phyloP scores from a whole-genome alignment of 495 filamentous ascomycete genomes.

The Aspergillus wentii region DNA sequence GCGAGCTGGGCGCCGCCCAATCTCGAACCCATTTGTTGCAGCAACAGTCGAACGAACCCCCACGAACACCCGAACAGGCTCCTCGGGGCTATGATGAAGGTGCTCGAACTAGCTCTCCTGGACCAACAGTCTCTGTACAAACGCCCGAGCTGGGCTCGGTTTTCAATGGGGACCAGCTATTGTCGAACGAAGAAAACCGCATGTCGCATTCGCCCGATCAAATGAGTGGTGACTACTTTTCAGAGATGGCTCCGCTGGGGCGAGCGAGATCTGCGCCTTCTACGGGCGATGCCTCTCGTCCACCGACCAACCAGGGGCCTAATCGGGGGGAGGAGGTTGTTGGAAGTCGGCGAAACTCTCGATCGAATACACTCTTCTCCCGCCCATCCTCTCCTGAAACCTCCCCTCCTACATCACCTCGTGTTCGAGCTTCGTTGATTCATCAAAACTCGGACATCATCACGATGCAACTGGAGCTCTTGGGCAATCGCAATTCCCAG shows the following conservation, averaged over 20 bases:
- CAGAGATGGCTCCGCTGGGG: conserved; percentile 24
- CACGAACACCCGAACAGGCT: not conserved
- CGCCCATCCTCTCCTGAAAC: conserved; percentile 35
- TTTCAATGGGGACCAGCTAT: conserved; percentile 19
- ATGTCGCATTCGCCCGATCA: conserved; percentile 35
- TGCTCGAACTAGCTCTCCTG: conserved; percentile 1
- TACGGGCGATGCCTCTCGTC: conserved; percentile 10
- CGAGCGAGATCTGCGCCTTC: conserved; percentile 17
- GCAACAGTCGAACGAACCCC: conserved; percentile 3
- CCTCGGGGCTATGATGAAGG: not conserved
- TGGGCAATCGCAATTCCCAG: conserved; percentile 28
- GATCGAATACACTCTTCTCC: conserved; percentile 40
- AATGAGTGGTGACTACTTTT: conserved; percentile 29
- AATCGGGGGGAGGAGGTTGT: conserved; percentile 7
- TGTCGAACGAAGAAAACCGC: conserved; percentile 32
- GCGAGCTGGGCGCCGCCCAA: conserved; percentile 25
- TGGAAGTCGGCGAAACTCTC: conserved; percentile 25
- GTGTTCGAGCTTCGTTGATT: conserved; percentile 39
- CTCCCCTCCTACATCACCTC: conserved; percentile 42
- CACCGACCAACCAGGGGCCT: conserved; percentile 8
- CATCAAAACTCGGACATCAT: conserved; percentile 45
- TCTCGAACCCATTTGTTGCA: conserved; percentile 5
- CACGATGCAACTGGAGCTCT: conserved; percentile 43
- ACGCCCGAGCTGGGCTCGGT: conserved; percentile 9
- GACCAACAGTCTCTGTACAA: conserved; percentile 5